Evolutionary conservation across 2,329 filamentous ascomycete genomes (phyloP).

Genomic region (Neocucurbitaria cava): DNA sequence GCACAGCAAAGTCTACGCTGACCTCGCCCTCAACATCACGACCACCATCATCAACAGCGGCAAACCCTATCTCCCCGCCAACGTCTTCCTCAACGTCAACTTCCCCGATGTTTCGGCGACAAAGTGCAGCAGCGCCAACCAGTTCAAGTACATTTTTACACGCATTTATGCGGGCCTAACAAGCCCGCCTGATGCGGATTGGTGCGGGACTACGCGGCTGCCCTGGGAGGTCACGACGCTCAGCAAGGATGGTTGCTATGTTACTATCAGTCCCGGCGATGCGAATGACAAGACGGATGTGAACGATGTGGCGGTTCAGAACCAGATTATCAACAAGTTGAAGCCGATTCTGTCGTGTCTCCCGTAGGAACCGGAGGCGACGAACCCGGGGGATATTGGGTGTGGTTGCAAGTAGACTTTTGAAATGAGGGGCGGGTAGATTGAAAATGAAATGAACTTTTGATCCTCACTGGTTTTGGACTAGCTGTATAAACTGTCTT

Average conservation of each 20-base stretch:
- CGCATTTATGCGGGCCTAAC: conserved; percentile 60
- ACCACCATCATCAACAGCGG: conserved; percentile 62
- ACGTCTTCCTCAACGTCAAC: conserved; percentile 73
- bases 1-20: conserved; percentile 67
- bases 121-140: conserved; percentile 58
- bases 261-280: conserved; percentile 68
- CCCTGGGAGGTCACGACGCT: conserved; percentile 63
- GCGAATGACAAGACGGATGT: conserved; percentile 68
- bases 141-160: conserved; percentile 70
- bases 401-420: too few relatives aligned
- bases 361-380: too few relatives aligned
- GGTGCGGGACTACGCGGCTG: conserved; percentile 62
- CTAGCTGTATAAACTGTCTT: too few relatives aligned
- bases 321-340: conserved; percentile 33
- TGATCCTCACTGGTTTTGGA: too few relatives aligned
- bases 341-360: conserved; percentile 36
- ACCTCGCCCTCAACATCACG: conserved; percentile 67
- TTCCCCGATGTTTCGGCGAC: conserved; percentile 62
- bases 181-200: conserved; percentile 60
- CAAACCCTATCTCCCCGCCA: conserved; percentile 67
- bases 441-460: not conserved
- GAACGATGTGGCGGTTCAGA: conserved; percentile 48
- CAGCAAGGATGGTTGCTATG: conserved; percentile 62
- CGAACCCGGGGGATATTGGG: too few relatives aligned
- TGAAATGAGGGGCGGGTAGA: not conserved